Conservation (phyloP, 192 early-diverging fungal species). For the Backusella liffmaniae region DNA sequence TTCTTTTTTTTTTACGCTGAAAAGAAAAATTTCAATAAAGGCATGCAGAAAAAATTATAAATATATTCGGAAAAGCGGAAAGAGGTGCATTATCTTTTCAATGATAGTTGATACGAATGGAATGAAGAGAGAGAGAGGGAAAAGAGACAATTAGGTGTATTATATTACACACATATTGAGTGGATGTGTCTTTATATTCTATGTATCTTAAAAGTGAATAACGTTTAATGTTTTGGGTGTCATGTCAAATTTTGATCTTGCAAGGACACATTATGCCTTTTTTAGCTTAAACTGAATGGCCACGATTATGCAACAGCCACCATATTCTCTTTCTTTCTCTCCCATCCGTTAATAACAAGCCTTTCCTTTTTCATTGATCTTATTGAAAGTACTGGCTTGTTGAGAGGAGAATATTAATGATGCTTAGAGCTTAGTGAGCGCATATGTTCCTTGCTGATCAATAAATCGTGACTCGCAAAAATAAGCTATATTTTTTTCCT, state of each 20-base stretch:
- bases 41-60: slow-evolving; percentile 12
- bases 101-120: background rate
- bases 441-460: background rate
- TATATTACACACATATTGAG: too few species aligned
- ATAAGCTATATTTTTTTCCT: background rate
- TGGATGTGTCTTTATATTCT: too few species aligned
- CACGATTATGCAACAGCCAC: background rate
- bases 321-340: too few species aligned
- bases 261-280: background rate
- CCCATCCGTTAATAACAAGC: too few species aligned
- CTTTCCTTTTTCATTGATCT: background rate
- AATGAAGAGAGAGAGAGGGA: background rate
- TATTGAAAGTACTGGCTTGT: background rate
- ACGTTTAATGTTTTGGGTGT: too few species aligned
- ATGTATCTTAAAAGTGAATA: too few species aligned
- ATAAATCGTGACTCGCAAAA: slow-evolving; percentile 1
- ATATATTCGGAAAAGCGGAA: background rate
- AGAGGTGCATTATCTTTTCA: too few species aligned
- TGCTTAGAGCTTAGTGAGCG: background rate
- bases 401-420: background rate
- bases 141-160: too few species aligned
- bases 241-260: too few species aligned
- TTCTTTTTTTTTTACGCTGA: background rate
- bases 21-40: slow-evolving; percentile 1
- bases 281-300: background rate